Evolutionary conservation across 768 basidiomycete species (phyloP).

Genomic region (Pleurotus djamor): DNA sequence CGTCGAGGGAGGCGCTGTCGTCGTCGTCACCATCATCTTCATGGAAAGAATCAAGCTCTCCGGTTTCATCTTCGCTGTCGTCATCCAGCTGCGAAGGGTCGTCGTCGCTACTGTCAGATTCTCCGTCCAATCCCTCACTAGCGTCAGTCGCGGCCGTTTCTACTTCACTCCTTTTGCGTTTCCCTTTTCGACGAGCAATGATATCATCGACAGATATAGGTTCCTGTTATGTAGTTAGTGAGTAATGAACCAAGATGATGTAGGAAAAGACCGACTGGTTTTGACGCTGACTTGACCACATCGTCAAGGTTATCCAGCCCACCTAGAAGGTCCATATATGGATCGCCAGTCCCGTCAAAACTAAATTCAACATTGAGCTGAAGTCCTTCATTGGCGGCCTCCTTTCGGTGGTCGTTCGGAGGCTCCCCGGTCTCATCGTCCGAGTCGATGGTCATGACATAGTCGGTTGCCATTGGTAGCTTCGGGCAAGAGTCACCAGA

Average conservation of each 20-base stretch:
- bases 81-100: conserved; percentile 26
- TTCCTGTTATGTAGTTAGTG: conserved; percentile 34
- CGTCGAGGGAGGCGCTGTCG: conserved; percentile 22
- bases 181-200: conserved; percentile 69
- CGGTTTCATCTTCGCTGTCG: conserved; percentile 22
- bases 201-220: conserved; percentile 93
- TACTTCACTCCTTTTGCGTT: conserved; percentile 60
- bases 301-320: conserved; percentile 43
- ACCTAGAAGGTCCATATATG: conserved; percentile 54
- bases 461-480: conserved; percentile 40
- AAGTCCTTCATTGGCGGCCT: conserved; percentile 42
- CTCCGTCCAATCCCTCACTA: conserved; percentile 32
- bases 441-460: conserved; percentile 65
- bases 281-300: conserved; percentile 58
- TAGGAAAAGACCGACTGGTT: conserved; percentile 47
- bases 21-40: conserved; percentile 37
- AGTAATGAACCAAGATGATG: conserved; percentile 6
- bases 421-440: neutral
- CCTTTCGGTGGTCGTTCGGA: neutral
- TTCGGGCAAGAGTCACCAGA: too few species aligned
- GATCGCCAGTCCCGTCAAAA: conserved; percentile 78
- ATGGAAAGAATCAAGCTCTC: conserved; percentile 35
- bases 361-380: conserved; percentile 79
- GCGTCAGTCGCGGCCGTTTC: conserved; percentile 34
- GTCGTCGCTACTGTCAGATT: conserved; percentile 30